Conservation (phyloP, 768 basidiomycete genomes). For the Agrocybe pediades region DNA sequence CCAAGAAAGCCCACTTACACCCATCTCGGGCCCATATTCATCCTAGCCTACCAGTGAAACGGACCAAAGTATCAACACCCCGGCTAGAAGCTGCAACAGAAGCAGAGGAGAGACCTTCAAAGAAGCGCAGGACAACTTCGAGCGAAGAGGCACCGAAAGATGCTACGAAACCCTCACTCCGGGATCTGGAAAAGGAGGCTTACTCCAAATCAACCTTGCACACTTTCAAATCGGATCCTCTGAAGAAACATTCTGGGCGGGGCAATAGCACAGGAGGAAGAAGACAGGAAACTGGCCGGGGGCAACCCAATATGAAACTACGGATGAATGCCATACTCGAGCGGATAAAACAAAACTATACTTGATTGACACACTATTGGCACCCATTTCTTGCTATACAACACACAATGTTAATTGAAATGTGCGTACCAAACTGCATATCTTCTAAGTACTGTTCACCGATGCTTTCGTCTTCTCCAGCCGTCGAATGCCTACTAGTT, state of each 20-base stretch:
- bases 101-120: slow-evolving; percentile 6
- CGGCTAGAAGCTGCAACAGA: background rate
- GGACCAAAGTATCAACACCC: background rate
- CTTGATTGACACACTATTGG: background rate
- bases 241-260: slow-evolving; percentile 20
- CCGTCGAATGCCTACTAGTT: too few relatives aligned
- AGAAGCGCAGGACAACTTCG: slow-evolving; percentile 19
- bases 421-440: too few relatives aligned
- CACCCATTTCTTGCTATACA: too few relatives aligned
- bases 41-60: slow-evolving; percentile 20
- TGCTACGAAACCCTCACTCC: slow-evolving; percentile 41
- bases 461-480: too few relatives aligned
- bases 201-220: slow-evolving; percentile 62
- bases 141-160: slow-evolving; percentile 16
- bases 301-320: slow-evolving; percentile 74
- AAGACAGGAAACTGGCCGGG: slow-evolving; percentile 37
- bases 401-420: too few relatives aligned
- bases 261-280: slow-evolving; percentile 13
- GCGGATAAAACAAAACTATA: slow-evolving; percentile 65
- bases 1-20: slow-evolving; percentile 13
- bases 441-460: too few relatives aligned
- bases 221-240: slow-evolving; percentile 52
- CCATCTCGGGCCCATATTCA: slow-evolving; percentile 31
- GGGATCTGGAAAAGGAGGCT: slow-evolving; percentile 63
- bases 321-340: slow-evolving; percentile 88